Percentiles rank a stretch among this genome's conserved stretches.
These are phyloP conservation scores for Pyrenophora graminea DNA, from an alignment of 2,329 filamentous ascomycete species.

Conservation along the genomic window DNA sequence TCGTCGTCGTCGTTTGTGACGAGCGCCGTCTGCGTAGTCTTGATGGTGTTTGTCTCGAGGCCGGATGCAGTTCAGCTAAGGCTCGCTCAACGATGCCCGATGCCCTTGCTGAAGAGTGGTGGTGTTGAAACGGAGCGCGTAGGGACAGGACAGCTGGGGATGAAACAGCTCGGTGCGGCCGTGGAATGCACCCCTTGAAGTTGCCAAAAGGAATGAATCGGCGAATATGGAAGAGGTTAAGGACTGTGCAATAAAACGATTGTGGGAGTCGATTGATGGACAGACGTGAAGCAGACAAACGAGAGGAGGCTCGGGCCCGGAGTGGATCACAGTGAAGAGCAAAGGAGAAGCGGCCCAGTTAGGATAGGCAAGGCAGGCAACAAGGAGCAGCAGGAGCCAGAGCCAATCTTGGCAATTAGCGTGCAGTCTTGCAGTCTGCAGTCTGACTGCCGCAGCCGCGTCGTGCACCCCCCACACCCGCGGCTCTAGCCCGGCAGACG, in stretches of 20 bases:
- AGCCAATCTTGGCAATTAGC: conserved; percentile 15
- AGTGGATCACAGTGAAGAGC: conserved; percentile 16
- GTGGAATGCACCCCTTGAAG: conserved; percentile 43
- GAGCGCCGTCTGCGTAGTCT: too few relatives aligned
- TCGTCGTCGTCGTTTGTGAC: not conserved
- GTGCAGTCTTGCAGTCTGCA: not conserved
- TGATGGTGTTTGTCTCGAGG: not conserved
- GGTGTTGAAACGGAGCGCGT: conserved; percentile 44
- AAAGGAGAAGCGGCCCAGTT: conserved; percentile 16
- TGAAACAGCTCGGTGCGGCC: conserved; percentile 29
- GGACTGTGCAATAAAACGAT: conserved; percentile 26
- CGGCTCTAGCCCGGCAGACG: not conserved
- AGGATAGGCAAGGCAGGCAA: conserved; percentile 12
- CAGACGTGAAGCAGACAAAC: conserved; percentile 20
- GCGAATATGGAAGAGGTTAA: conserved; percentile 10
- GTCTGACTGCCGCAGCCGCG: conserved; percentile 5
- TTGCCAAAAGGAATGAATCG: conserved; percentile 36
- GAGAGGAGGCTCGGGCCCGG: conserved; percentile 25
- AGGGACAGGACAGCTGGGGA: conserved; percentile 26
- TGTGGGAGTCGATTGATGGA: conserved; percentile 33
- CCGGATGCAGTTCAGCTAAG: conserved; percentile 10
- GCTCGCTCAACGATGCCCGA: conserved; percentile 16
- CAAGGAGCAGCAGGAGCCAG: conserved; percentile 9
- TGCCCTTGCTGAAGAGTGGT: not conserved
- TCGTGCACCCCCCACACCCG: not conserved